phyloP scores from a whole-genome alignment of 352 stramenopile genomes.

The Phytophthora boehmeriae region DNA sequence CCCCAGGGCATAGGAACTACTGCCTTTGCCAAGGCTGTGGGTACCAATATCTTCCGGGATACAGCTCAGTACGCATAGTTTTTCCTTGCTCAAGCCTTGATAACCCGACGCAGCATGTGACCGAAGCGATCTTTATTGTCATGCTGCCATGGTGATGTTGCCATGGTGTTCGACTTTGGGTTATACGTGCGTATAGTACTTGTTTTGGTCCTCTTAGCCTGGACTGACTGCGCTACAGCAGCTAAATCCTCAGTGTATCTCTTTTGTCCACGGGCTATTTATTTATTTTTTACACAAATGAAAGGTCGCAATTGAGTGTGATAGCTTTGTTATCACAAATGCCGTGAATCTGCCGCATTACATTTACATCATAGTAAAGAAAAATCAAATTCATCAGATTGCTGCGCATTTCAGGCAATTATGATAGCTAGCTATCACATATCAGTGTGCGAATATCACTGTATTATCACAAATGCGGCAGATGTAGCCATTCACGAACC shows the following conservation, averaged over 20 bases:
- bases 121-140: no score
- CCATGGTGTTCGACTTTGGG: no score
- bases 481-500: no score
- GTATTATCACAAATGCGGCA: not conserved
- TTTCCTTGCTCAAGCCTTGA: not conserved
- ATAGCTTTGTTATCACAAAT: constrained; percentile 1
- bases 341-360: not conserved
- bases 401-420: not conserved
- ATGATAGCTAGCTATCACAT: not conserved
- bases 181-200: no score
- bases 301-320: not conserved
- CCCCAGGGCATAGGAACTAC: not conserved
- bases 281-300: not conserved
- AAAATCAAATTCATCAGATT: not conserved
- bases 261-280: no score
- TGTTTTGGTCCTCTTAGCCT: no score
- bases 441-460: not conserved
- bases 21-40: not conserved
- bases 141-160: no score
- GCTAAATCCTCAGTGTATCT: no score
- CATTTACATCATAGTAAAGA: not conserved
- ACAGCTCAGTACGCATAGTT: not conserved
- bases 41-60: not conserved
- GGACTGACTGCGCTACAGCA: no score
- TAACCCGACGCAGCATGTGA: no score